These are phyloP conservation scores for Mortierella sp. DNA, from an alignment of 371 early-diverging fungal genomes.

Conservation along the genomic window DNA sequence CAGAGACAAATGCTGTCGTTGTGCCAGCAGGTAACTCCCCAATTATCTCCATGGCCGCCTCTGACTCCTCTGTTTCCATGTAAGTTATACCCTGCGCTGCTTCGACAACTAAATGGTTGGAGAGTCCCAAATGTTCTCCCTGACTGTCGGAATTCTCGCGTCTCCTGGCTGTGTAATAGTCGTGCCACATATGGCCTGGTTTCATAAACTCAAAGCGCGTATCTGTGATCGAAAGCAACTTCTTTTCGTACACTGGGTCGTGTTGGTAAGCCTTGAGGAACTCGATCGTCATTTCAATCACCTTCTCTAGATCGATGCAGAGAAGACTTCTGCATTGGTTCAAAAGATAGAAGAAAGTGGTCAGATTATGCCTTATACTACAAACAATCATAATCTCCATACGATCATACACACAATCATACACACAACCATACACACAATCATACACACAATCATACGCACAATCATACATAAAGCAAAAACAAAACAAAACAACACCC, in stretches of 20 bases:
- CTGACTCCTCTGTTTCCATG: neutral
- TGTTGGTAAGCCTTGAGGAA: constrained; percentile 12
- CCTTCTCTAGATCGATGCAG: constrained; percentile 30
- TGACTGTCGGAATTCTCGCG: neutral
- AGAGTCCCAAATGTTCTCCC: neutral
- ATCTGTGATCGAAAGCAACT: constrained; percentile 21
- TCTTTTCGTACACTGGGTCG: constrained; percentile 20
- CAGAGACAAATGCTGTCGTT: neutral
- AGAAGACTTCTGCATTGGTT: constrained; percentile 8
- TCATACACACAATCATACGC: too few relatives aligned
- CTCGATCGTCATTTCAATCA: constrained; percentile 37
- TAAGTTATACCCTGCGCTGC: too few relatives aligned
- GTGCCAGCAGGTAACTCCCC: too few relatives aligned
- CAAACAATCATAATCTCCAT: neutral
- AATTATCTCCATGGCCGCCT: neutral
- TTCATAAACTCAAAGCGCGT: constrained; percentile 38
- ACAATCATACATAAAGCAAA: neutral
- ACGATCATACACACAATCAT: neutral
- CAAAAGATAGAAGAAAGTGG: neutral
- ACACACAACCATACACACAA: too few relatives aligned
- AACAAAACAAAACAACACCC: neutral
- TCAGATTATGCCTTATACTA: neutral
- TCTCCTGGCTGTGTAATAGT: constrained; percentile 14
- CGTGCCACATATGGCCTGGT: constrained; percentile 33
- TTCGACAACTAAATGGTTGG: too few relatives aligned